Percentiles rank a stretch among this genome's conserved stretches.
phyloP scores from a whole-genome alignment of 2,329 filamentous ascomycete species.

The Elsinoe perseae region DNA sequence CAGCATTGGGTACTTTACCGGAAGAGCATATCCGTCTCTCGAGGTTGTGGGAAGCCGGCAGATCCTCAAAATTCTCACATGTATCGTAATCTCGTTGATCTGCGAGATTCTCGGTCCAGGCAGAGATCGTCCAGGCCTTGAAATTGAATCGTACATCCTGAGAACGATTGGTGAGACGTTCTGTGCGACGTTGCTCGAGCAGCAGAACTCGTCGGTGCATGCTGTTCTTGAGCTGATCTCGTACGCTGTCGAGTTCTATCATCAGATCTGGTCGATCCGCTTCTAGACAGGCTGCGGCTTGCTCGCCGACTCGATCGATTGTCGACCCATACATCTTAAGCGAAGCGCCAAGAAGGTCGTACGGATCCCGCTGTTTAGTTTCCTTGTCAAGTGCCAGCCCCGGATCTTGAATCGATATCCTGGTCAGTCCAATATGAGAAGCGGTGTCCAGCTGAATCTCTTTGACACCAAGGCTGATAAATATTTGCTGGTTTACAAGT shows the following conservation, averaged over 20 bases:
- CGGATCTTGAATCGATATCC: constrained; percentile 27
- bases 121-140: constrained; percentile 23
- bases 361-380: constrained; percentile 23
- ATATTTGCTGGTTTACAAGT: neutral
- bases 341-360: constrained; percentile 24
- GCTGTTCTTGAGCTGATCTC: constrained; percentile 26
- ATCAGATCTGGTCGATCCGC: constrained; percentile 31
- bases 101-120: constrained; percentile 24
- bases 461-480: constrained; percentile 25
- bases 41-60: constrained; percentile 9
- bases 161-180: constrained; percentile 24
- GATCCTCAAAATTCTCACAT: constrained; percentile 27
- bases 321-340: constrained; percentile 27
- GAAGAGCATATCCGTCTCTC: constrained; percentile 17
- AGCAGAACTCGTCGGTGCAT: constrained; percentile 26
- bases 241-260: constrained; percentile 30
- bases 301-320: constrained; percentile 29
- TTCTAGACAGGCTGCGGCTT: constrained; percentile 25
- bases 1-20: constrained; percentile 20
- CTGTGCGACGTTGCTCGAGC: constrained; percentile 29
- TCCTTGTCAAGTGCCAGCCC: constrained; percentile 19
- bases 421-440: constrained; percentile 29
- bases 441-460: constrained; percentile 33
- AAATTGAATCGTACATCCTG: constrained; percentile 17
- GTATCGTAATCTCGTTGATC: constrained; percentile 31